Base-by-base conservation (phyloP, 106 monocot genomes). In the Vanilla planifolia region DNA sequence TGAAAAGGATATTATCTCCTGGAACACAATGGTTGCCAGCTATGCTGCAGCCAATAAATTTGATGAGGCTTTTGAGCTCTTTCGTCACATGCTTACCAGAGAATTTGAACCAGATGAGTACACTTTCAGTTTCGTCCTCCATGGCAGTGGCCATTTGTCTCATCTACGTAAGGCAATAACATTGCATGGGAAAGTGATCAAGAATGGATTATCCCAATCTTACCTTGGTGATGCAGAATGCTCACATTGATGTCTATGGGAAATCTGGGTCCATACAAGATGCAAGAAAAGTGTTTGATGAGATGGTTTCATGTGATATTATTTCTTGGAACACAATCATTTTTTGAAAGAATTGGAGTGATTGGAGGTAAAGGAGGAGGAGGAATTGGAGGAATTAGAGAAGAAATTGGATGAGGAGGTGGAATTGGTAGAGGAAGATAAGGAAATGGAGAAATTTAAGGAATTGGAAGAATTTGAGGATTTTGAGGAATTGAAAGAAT, bases 311-410 rank as follows among this genome's bases (percentile, higher is more conserved):
- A 8, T 74, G 59, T 42, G 91, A 91, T 71, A 68, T 29, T 23
- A 70, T 92, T 23, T 82, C 86, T 2, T 86, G 92, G 92, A 92
- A 92, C 55, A 83, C 86, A 43, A 72, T 92, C 3, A 86, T 83
- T 55, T 86, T 86, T 8, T 83, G 69, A n/a, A n/a, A n/a, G n/a
- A n/a, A n/a, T n/a, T n/a, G n/a, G n/a, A n/a, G n/a, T n/a, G n/a
- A n/a, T n/a, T n/a, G n/a, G n/a, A n/a, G n/a, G n/a, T n/a, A n/a
- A n/a, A n/a, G n/a, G n/a, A n/a, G n/a, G n/a, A n/a, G n/a, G n/a
- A n/a, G n/a, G n/a, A n/a, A n/a, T n/a, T n/a, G n/a, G n/a, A n/a
- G n/a, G n/a, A n/a, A n/a, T n/a, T n/a, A n/a, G n/a, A n/a, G n/a
- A n/a, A n/a, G n/a, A n/a, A n/a, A n/a, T n/a, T n/a, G n/a, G n/a